Evolutionary conservation across 352 stramenopile genomes (phyloP), one percentile per base, ranked within the genome.

Genomic region (Pseudoperonospora humuli): DNA sequence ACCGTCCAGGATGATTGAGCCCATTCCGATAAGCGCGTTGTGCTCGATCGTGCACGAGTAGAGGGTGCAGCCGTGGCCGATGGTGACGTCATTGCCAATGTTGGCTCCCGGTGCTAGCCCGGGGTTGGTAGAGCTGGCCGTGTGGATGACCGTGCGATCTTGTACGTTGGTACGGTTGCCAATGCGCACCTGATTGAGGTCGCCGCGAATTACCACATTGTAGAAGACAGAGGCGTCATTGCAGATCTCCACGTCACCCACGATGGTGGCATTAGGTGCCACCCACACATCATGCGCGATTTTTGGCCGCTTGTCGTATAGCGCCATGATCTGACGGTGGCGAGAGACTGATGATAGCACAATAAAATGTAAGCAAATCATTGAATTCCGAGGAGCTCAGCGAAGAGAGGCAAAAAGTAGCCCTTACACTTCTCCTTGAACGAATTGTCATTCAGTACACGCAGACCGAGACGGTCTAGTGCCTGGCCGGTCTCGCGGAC

Each of bases 41-140:
- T 98, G 84, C 50, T 96, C 86, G 35, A 98, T 81, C n/a, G 81
- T 97, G 62, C 92, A 97, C 54, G 88, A 97, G 76, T 98, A 96
- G 40, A 98, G 91, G 48, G 93, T 94, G 53, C 87, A 96, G 53
- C 86, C 80, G 64, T 98, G 93, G 54, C 82, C 92, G 33, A 98
- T 89, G 14, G 92, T 98, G 21, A 98, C 93, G 55, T 97, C 91
- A 54, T 97, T 96, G 47, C 95, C 93, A 60, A 98, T 97, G 45
- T 85, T 91, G 21, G 84, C 77, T 34, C 85, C 86, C 18, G 90
- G 80, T 18, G 84, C 70, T 25, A 93, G 57, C 17, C 83, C 80
- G 7, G 80, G 75, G 23, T 55, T 80, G 26, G 69, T 79, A 19
- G 77, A 86, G 54, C 75, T 92, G 43, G 91, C 77, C 50, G 90